phyloP scores from a whole-genome alignment of 1,139 yeast genomes.

The Fermentozyma sake region DNA sequence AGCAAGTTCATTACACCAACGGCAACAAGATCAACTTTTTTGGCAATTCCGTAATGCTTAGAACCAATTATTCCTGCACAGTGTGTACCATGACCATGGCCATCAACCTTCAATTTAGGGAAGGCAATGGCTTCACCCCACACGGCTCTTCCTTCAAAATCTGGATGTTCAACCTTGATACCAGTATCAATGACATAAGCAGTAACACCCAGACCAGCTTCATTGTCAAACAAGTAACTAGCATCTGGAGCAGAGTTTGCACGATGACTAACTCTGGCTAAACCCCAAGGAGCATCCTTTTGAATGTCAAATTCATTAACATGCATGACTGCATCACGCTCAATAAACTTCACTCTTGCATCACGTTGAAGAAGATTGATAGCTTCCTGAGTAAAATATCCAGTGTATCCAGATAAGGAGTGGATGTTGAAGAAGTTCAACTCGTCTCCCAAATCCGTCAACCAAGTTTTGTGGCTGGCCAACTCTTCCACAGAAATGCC shows the following conservation, averaged over 20 bases:
- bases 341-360: slow-evolving; percentile 32
- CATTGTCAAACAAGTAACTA: slow-evolving; percentile 32
- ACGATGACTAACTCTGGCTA: slow-evolving; percentile 33
- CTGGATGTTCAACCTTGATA: slow-evolving; percentile 35
- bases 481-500: slow-evolving; percentile 17
- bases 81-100: slow-evolving; percentile 42
- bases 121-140: slow-evolving; percentile 41
- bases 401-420: slow-evolving; percentile 30
- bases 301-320: slow-evolving; percentile 33
- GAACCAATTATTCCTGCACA: slow-evolving; percentile 46
- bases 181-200: slow-evolving; percentile 45
- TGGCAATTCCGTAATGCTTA: slow-evolving; percentile 39
- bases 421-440: slow-evolving; percentile 23
- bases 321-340: slow-evolving; percentile 30
- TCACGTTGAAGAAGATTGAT: slow-evolving; percentile 22
- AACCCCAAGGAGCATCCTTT: slow-evolving; percentile 41
- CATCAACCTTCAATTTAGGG: slow-evolving; percentile 34
- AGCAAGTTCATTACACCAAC: slow-evolving; percentile 38
- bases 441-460: slow-evolving; percentile 2
- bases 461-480: slow-evolving; percentile 5
- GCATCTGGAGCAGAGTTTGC: slow-evolving; percentile 9
- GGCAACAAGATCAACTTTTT: slow-evolving; percentile 38
- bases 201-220: slow-evolving; percentile 41
- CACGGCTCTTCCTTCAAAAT: slow-evolving; percentile 38
- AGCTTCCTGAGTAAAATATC: slow-evolving; percentile 26